phyloP scores from a whole-genome alignment of 495 filamentous ascomycete genomes.

The Viridothelium virens region DNA sequence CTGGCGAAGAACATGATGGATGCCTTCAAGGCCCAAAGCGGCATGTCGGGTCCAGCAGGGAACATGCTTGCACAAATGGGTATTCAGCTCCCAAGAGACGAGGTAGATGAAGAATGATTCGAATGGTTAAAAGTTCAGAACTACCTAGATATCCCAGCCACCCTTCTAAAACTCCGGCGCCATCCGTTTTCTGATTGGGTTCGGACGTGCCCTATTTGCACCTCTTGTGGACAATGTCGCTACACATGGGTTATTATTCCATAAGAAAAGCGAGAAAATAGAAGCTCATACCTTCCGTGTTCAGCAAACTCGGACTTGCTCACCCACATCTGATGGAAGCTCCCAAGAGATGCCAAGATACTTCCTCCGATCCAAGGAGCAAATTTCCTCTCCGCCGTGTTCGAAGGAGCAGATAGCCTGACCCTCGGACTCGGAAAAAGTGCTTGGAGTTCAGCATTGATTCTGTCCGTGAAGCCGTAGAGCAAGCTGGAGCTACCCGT shows the following conservation, averaged over 20 bases:
- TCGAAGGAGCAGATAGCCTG: slow-evolving; percentile 74
- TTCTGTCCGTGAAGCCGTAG: slow-evolving; percentile 80
- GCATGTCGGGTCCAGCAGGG: slow-evolving; percentile 73
- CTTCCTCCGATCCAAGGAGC: slow-evolving; percentile 94
- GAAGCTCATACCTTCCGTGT: slow-evolving; percentile 1
- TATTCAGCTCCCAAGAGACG: slow-evolving; percentile 69
- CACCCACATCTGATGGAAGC: slow-evolving; percentile 98
- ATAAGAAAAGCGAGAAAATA: background rate
- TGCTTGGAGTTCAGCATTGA: slow-evolving; percentile 70
- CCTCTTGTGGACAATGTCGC: slow-evolving; percentile 2
- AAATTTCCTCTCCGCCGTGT: slow-evolving; percentile 77
- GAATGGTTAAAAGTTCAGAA: background rate
- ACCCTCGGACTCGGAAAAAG: slow-evolving; percentile 76
- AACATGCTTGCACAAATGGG: slow-evolving; percentile 84
- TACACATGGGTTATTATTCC: background rate
- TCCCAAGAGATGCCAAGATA: slow-evolving; percentile 90
- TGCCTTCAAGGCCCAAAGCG: slow-evolving; percentile 80
- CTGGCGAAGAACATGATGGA: slow-evolving; percentile 87
- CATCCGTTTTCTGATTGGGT: background rate
- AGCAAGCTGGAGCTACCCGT: slow-evolving; percentile 78
- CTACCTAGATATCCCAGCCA: background rate
- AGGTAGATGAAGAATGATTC: slow-evolving; percentile 40
- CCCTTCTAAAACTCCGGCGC: background rate
- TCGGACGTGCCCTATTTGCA: background rate
- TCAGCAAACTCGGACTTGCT: slow-evolving; percentile 65